phyloP scores from a whole-genome alignment of 192 early-diverging fungal genomes.

The Gonapodya sp. region DNA sequence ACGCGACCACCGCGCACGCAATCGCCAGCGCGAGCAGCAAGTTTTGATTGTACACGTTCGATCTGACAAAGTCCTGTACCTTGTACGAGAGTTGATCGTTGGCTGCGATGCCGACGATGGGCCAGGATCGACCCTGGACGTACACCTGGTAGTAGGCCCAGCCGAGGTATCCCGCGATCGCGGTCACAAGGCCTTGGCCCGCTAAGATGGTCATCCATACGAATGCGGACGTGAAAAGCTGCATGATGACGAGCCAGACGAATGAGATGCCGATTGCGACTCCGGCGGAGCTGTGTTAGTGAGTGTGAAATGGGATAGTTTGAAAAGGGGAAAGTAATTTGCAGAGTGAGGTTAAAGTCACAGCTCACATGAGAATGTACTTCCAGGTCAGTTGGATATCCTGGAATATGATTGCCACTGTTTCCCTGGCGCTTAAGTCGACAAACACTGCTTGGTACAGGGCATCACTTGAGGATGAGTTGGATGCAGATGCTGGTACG shows the following conservation, averaged over 20 bases:
- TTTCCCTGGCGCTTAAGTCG: neutral
- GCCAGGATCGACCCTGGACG: neutral
- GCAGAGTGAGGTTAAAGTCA: neutral
- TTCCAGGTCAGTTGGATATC: neutral
- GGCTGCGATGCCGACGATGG: neutral
- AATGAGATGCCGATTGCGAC: neutral
- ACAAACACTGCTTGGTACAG: neutral
- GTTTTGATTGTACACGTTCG: slow-evolving; percentile 7
- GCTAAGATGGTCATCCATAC: neutral
- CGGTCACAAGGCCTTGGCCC: neutral
- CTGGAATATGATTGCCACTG: neutral
- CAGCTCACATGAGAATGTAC: slow-evolving; percentile 11
- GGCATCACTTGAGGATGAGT: too few relatives aligned
- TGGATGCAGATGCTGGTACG: neutral
- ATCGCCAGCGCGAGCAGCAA: slow-evolving; percentile 9
- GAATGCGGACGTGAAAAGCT: neutral
- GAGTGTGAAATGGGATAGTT: neutral
- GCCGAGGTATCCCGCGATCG: neutral
- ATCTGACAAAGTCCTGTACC: neutral
- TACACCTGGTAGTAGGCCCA: neutral
- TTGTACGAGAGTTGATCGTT: neutral
- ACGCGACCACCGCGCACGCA: slow-evolving; percentile 23
- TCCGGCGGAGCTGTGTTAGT: neutral
- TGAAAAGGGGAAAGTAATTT: neutral
- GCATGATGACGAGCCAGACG: neutral